A percentile compares a stretch with the other conserved stretches of the same genome.
Conservation (phyloP, 169 alveolate genomes). For the Plasmodium blacklocki region DNA sequence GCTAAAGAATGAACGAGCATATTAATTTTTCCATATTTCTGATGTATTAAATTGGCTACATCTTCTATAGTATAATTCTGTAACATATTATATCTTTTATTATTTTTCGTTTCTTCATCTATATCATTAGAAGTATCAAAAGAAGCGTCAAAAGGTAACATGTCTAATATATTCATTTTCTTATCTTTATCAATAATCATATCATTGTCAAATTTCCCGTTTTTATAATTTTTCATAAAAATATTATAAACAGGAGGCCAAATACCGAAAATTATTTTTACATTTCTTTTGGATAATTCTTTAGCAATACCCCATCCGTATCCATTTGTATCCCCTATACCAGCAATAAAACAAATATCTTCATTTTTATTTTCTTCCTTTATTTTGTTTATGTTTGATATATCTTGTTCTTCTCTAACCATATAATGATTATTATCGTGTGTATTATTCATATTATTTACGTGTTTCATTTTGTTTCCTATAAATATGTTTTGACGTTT, state of each 20-base stretch:
- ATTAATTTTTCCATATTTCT: conserved; percentile 79
- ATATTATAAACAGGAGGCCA: conserved; percentile 83
- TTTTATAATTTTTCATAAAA: conserved; percentile 73
- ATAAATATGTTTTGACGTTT: conserved; percentile 6
- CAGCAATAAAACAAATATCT: conserved; percentile 77
- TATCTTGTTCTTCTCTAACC: neutral
- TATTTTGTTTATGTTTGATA: neutral
- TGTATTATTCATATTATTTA: neutral
- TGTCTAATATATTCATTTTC: conserved; percentile 77
- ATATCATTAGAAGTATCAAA: conserved; percentile 83
- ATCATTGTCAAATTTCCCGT: conserved; percentile 77
- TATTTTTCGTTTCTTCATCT: conserved; percentile 83
- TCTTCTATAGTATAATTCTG: conserved; percentile 83
- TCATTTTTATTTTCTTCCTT: neutral
- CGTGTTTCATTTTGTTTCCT: neutral
- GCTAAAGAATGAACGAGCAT: conserved; percentile 88
- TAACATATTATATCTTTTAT: conserved; percentile 83
- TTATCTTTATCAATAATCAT: conserved; percentile 38
- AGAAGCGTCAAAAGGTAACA: conserved; percentile 86
- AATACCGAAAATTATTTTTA: conserved; percentile 75
- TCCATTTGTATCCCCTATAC: conserved; percentile 83
- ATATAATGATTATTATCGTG: neutral
- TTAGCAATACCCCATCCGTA: conserved; percentile 85
- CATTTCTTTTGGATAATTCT: conserved; percentile 80
- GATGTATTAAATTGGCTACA: conserved; percentile 71